Percentiles rank a stretch among this genome's conserved stretches.
These are phyloP conservation scores for Mycena latifolia DNA, from an alignment of 768 basidiomycete species.

Conservation along the genomic window DNA sequence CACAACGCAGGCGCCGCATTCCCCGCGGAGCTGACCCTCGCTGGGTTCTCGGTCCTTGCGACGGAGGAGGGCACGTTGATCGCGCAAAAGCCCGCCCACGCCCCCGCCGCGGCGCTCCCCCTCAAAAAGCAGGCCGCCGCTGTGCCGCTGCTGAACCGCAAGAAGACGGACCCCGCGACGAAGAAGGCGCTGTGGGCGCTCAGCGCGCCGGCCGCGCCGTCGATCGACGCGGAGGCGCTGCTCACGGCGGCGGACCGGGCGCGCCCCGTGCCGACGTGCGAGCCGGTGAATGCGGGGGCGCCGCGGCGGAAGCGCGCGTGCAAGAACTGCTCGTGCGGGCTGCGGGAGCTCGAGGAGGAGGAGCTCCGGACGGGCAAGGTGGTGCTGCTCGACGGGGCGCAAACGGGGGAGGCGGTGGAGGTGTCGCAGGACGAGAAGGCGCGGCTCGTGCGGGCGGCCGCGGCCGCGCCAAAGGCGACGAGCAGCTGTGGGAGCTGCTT, in stretches of 20 bases:
- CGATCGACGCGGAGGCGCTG: conserved; percentile 86
- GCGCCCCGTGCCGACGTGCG: conserved; percentile 83
- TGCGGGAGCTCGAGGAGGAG: conserved; percentile 92
- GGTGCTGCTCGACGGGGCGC: conserved; percentile 75
- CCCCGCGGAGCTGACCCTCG: conserved; percentile 69
- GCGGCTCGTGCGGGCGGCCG: conserved; percentile 73
- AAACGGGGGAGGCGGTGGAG: conserved; percentile 69
- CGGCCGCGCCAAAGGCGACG: conserved; percentile 86
- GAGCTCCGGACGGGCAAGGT: conserved; percentile 73
- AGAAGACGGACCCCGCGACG: conserved; percentile 71
- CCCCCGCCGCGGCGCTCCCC: conserved; percentile 54
- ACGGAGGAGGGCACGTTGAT: conserved; percentile 61
- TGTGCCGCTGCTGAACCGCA: conserved; percentile 66
- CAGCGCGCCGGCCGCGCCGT: conserved; percentile 73
- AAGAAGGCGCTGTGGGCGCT: conserved; percentile 94
- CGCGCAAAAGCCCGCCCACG: conserved; percentile 77
- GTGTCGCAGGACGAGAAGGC: conserved; percentile 72
- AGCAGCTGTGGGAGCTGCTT: conserved; percentile 99
- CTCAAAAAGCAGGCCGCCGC: conserved; percentile 54
- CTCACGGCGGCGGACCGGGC: conserved; percentile 86
- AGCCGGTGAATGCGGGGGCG: conserved; percentile 65
- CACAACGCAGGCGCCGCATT: conserved; percentile 58
- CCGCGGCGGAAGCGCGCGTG: conserved; percentile 92
- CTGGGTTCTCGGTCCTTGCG: conserved; percentile 74
- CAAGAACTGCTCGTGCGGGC: conserved; percentile 97